A percentile compares a stretch with the other conserved stretches of the same genome.
These are phyloP conservation scores for Acer saccharum DNA, from an alignment of 345 rosid species.

Conservation along the genomic window DNA sequence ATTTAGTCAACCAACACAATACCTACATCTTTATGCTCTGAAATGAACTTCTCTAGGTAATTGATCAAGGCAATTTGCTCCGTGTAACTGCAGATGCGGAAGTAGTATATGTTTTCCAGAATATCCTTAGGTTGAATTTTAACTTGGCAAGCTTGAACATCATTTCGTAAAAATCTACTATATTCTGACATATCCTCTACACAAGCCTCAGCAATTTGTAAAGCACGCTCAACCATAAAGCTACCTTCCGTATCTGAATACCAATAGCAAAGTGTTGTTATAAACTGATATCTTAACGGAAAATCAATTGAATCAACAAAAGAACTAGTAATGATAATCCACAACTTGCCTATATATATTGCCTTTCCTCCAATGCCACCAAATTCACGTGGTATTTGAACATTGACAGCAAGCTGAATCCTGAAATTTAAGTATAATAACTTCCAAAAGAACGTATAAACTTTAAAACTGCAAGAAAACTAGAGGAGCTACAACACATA, in stretches of 20 bases:
- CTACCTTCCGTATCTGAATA: slow-evolving; percentile 92
- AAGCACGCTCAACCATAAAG: slow-evolving; percentile 92
- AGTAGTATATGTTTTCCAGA: slow-evolving; percentile 75
- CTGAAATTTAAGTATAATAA: slow-evolving; percentile 42
- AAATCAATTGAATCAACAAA: background rate
- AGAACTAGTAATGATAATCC: background rate
- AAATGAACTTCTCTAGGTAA: slow-evolving; percentile 74
- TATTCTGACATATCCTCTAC: slow-evolving; percentile 68
- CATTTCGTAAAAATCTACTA: slow-evolving; percentile 48
- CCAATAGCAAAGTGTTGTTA: slow-evolving; percentile 8
- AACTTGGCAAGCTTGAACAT: slow-evolving; percentile 46
- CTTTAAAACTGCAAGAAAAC: slow-evolving; percentile 4
- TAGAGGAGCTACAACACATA: slow-evolving; percentile 33
- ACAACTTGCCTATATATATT: slow-evolving; percentile 68
- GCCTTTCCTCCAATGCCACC: slow-evolving; percentile 96
- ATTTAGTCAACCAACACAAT: background rate
- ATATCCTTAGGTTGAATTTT: slow-evolving; percentile 59
- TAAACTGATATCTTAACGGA: background rate
- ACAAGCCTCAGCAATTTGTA: slow-evolving; percentile 83
- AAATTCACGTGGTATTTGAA: slow-evolving; percentile 78
- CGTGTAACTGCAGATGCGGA: slow-evolving; percentile 84
- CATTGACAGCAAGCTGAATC: slow-evolving; percentile 93
- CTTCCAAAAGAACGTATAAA: background rate
- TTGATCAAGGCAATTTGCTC: slow-evolving; percentile 84
- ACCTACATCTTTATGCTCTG: slow-evolving; percentile 78